Evolutionary conservation across 768 basidiomycete genomes (phyloP).

Genomic region (Xerocomellus chrysenteron): DNA sequence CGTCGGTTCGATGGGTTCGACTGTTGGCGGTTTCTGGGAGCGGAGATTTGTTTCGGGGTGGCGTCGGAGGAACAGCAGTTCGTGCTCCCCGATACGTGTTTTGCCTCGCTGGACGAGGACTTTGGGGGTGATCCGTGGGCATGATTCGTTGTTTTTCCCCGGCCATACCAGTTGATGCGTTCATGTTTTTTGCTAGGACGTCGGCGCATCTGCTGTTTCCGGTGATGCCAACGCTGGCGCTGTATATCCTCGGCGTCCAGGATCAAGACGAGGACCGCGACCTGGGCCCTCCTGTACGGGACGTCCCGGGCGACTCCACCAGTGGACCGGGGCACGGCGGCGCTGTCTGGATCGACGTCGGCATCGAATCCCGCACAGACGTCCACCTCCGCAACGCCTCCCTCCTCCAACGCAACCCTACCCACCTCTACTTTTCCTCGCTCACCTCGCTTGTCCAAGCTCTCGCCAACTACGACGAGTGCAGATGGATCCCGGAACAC

Average conservation of each 20-base stretch:
- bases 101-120: constrained; percentile 51
- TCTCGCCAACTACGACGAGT: constrained; percentile 56
- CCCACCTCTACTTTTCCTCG: constrained; percentile 51
- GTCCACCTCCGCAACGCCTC: constrained; percentile 62
- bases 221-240: constrained; percentile 49
- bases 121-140: constrained; percentile 35
- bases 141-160: background rate
- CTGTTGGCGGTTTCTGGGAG: constrained; percentile 48
- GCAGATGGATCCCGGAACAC: constrained; percentile 52
- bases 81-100: constrained; percentile 53
- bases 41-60: constrained; percentile 55
- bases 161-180: background rate
- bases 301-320: background rate
- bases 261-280: constrained; percentile 10
- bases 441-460: constrained; percentile 52
- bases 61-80: constrained; percentile 56
- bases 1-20: constrained; percentile 29
- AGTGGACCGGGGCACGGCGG: constrained; percentile 3
- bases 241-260: constrained; percentile 49
- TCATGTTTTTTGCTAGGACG: constrained; percentile 31
- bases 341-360: constrained; percentile 44
- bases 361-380: constrained; percentile 51
- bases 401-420: constrained; percentile 53
- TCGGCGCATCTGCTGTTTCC: constrained; percentile 56
- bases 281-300: constrained; percentile 12